Conservation (phyloP, 2,329 filamentous ascomycete genomes). For the Drechslera avenae region DNA sequence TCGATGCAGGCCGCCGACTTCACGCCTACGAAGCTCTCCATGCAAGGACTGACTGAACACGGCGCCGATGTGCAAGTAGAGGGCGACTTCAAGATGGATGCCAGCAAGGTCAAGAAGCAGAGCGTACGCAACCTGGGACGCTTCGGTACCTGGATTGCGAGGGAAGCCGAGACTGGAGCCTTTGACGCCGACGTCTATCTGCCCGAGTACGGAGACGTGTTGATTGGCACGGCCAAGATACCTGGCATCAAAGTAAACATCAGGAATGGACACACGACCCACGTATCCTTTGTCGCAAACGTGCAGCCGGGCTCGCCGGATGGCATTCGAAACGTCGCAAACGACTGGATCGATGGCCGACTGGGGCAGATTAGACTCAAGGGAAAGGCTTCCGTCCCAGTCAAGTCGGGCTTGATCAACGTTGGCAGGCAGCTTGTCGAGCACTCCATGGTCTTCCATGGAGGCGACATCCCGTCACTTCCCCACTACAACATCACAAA, state of each 20-base stretch:
- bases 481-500: slow-evolving; percentile 83
- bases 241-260: slow-evolving; percentile 78
- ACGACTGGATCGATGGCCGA: slow-evolving; percentile 85
- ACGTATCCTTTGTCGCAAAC: slow-evolving; percentile 78
- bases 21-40: slow-evolving; percentile 79
- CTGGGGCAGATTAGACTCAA: slow-evolving; percentile 72
- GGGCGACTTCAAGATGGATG: slow-evolving; percentile 81
- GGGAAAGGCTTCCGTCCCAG: slow-evolving; percentile 72
- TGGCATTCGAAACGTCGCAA: slow-evolving; percentile 77
- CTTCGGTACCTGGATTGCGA: slow-evolving; percentile 79
- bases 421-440: slow-evolving; percentile 78
- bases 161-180: slow-evolving; percentile 73
- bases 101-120: slow-evolving; percentile 71
- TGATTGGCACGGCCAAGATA: slow-evolving; percentile 77
- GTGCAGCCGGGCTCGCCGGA: slow-evolving; percentile 76
- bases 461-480: slow-evolving; percentile 71
- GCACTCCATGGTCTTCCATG: slow-evolving; percentile 79
- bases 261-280: slow-evolving; percentile 75
- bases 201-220: slow-evolving; percentile 77
- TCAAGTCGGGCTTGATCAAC: slow-evolving; percentile 79
- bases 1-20: slow-evolving; percentile 81
- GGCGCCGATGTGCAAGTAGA: slow-evolving; percentile 81
- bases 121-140: slow-evolving; percentile 76
- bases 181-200: slow-evolving; percentile 78
- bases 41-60: slow-evolving; percentile 80